phyloP scores from a whole-genome alignment of 202 grass and related monocot species.

The Setaria viridis region DNA sequence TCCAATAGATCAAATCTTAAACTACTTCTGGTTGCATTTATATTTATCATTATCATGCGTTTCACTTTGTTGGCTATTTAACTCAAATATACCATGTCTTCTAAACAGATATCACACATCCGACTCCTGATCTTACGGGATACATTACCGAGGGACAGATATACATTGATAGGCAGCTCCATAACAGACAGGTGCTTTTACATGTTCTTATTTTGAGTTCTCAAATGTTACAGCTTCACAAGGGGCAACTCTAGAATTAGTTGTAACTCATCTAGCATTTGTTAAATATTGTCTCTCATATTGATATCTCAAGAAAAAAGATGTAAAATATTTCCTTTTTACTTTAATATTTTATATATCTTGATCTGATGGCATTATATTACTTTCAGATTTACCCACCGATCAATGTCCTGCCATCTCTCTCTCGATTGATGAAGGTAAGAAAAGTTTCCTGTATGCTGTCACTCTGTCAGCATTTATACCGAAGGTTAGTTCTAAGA shows the following conservation, averaged over 20 bases:
- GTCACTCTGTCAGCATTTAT: background rate
- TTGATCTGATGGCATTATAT: conserved; percentile 23
- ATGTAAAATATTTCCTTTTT: background rate
- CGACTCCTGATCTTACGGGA: conserved; percentile 97
- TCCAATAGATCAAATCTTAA: background rate
- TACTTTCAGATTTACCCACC: conserved; percentile 93
- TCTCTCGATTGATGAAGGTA: conserved; percentile 99
- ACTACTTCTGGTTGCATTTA: conserved; percentile 20
- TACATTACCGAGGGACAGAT: conserved; percentile 99
- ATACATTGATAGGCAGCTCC: conserved; percentile 96
- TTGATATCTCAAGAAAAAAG: background rate
- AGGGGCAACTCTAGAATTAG: background rate
- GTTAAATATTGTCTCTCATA: background rate
- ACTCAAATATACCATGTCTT: background rate
- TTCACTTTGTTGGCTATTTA: conserved; percentile 20
- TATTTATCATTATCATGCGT: background rate
- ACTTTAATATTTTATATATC: background rate
- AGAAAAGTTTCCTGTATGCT: conserved; percentile 29
- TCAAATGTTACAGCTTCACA: background rate
- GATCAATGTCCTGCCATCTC: conserved; percentile 97
- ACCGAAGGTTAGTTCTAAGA: conserved; percentile 35
- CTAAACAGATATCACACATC: conserved; percentile 94
- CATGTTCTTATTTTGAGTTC: background rate
- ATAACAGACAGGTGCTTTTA: conserved; percentile 90
- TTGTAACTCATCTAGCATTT: conserved; percentile 27